These are phyloP conservation scores for Colletotrichum acutatum DNA, from an alignment of 2,329 filamentous ascomycete genomes.

Conservation along the genomic window DNA sequence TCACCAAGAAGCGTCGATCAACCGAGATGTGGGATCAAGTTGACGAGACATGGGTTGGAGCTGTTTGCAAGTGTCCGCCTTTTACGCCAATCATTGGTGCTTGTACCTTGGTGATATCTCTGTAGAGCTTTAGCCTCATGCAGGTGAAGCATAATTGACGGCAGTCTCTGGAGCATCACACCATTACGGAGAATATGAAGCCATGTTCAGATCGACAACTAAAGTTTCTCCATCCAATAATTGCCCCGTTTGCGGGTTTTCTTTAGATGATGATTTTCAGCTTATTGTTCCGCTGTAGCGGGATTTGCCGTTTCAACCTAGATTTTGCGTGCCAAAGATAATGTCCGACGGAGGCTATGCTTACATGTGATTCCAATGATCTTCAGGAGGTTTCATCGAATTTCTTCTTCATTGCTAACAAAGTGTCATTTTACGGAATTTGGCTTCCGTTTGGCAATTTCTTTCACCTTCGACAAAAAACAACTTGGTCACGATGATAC, in stretches of 20 bases:
- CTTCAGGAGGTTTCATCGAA: not conserved
- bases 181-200: constrained; percentile 7
- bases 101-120: not conserved
- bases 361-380: not conserved
- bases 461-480: not conserved
- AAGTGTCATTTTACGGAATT: not conserved
- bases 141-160: constrained; percentile 22
- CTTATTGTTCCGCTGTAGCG: not conserved
- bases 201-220: constrained; percentile 10
- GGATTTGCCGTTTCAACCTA: not conserved
- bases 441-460: not conserved
- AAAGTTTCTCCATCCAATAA: constrained; percentile 23
- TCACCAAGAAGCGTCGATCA: constrained; percentile 12
- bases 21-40: constrained; percentile 10
- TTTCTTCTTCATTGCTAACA: not conserved
- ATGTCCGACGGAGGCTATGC: not conserved
- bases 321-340: not conserved
- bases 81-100: not conserved
- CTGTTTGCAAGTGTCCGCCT: not conserved
- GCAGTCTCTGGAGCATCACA: not conserved
- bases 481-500: not conserved
- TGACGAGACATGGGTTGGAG: not conserved
- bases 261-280: constrained; percentile 7
- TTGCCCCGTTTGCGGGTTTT: constrained; percentile 2
- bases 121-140: not conserved